Conservation (phyloP, 2,329 filamentous ascomycete genomes). For the Xylariaceae sp. region DNA sequence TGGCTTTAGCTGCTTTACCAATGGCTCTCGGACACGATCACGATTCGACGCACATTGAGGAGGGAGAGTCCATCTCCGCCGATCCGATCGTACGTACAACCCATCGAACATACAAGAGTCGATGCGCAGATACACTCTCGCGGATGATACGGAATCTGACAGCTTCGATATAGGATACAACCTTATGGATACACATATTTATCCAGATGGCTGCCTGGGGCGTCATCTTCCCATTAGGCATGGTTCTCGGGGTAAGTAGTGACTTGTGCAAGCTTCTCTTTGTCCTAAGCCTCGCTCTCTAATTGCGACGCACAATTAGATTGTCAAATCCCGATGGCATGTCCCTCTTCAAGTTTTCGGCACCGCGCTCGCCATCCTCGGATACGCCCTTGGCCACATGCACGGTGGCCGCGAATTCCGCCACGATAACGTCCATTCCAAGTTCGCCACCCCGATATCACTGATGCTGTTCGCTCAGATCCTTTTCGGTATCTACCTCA, state of each 20-base stretch:
- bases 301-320: conserved; percentile 55
- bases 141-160: conserved; percentile 42
- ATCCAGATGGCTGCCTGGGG: conserved; percentile 88
- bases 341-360: conserved; percentile 84
- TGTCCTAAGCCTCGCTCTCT: conserved; percentile 10
- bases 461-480: conserved; percentile 79
- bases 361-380: conserved; percentile 76
- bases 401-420: conserved; percentile 90
- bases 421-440: conserved; percentile 75
- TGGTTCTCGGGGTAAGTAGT: conserved; percentile 84
- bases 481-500: conserved; percentile 82
- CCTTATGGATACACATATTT: conserved; percentile 93
- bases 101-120: not conserved
- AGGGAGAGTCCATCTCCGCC: conserved; percentile 70
- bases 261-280: conserved; percentile 10
- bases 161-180: conserved; percentile 66
- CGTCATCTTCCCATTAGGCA: conserved; percentile 89
- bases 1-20: conserved; percentile 34
- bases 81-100: conserved; percentile 71
- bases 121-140: not conserved
- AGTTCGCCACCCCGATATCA: conserved; percentile 82
- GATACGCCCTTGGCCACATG: conserved; percentile 89
- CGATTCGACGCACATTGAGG: conserved; percentile 63
- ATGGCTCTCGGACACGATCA: conserved; percentile 53
- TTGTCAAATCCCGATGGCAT: conserved; percentile 91